Percentiles rank a stretch among this genome's conserved stretches.
Conservation (phyloP, 805 yeast species). For the Wickerhamiella domercqiae region DNA sequence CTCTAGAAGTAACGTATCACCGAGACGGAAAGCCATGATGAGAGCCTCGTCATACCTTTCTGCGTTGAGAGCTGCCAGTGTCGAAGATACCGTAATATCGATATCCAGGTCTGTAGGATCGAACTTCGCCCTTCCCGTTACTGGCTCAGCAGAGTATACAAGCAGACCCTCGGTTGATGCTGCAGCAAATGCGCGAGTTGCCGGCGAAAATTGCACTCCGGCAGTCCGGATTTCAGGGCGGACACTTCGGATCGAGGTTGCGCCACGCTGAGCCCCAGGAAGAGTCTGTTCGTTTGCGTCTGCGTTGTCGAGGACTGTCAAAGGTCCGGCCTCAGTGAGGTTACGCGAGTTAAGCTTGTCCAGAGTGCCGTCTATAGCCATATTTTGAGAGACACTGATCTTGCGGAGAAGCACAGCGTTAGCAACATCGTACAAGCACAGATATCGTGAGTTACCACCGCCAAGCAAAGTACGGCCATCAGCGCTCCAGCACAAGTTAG, state of each 20-base stretch:
- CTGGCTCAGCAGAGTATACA: slow-evolving; percentile 67
- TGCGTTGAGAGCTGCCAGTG: slow-evolving; percentile 43
- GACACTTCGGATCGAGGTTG: slow-evolving; percentile 55
- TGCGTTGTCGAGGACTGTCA: slow-evolving; percentile 64
- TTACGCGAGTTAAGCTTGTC: slow-evolving; percentile 62
- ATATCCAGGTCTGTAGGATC: slow-evolving; percentile 93
- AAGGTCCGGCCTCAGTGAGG: slow-evolving; percentile 78
- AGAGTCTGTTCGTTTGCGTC: slow-evolving; percentile 84
- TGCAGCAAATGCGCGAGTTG: slow-evolving; percentile 80
- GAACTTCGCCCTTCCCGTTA: slow-evolving; percentile 38
- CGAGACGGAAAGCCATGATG: slow-evolving; percentile 86
- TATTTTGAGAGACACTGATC: slow-evolving; percentile 74
- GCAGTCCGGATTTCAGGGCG: slow-evolving; percentile 78
- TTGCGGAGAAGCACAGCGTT: slow-evolving; percentile 74
- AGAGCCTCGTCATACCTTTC: slow-evolving; percentile 59
- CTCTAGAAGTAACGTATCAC: slow-evolving; percentile 60
- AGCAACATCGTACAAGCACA: slow-evolving; percentile 79
- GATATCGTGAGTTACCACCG: slow-evolving; percentile 83
- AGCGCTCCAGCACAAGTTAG: slow-evolving; percentile 67
- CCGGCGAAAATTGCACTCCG: slow-evolving; percentile 70
- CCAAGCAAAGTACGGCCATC: slow-evolving; percentile 83
- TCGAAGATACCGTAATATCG: slow-evolving; percentile 75
- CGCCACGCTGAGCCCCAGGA: slow-evolving; percentile 82
- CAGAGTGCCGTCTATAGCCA: slow-evolving; percentile 81
- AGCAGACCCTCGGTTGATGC: slow-evolving; percentile 90